These are phyloP conservation scores for Jasminum sambac DNA, from an alignment of 257 asterid species.

Conservation along the genomic window DNA sequence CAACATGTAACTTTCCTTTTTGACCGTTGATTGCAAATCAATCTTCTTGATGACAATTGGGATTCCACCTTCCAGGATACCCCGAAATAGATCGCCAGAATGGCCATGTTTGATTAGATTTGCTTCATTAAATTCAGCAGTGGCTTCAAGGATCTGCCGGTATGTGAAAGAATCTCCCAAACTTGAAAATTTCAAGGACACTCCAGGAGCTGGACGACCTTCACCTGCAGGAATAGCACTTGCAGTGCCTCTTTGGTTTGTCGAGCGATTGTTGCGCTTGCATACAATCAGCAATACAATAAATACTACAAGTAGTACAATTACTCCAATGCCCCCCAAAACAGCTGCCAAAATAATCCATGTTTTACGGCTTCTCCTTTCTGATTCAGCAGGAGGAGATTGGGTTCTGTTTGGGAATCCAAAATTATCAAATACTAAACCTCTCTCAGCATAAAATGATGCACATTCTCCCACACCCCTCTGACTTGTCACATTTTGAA, in stretches of 20 bases:
- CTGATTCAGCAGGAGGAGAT: conserved; percentile 47
- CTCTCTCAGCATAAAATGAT: conserved; percentile 66
- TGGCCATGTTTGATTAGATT: conserved; percentile 53
- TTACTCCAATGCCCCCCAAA: conserved; percentile 63
- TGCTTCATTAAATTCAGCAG: conserved; percentile 38
- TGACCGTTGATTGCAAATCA: conserved; percentile 37
- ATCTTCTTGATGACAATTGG: conserved; percentile 51
- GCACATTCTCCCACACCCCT: conserved; percentile 60
- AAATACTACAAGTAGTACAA: conserved; percentile 40
- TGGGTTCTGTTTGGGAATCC: conserved; percentile 53
- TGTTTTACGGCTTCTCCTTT: conserved; percentile 39
- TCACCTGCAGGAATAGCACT: conserved; percentile 67
- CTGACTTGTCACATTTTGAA: conserved; percentile 54
- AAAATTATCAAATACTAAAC: conserved; percentile 74
- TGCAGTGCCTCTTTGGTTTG: conserved; percentile 56
- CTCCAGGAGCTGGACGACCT: conserved; percentile 48
- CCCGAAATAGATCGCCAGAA: conserved; percentile 53
- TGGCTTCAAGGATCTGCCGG: conserved; percentile 50
- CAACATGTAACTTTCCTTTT: conserved; percentile 37
- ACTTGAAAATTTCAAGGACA: conserved; percentile 52
- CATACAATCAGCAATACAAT: conserved; percentile 44
- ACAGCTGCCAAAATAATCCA: conserved; percentile 69
- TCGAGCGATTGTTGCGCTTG: conserved; percentile 51
- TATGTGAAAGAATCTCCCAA: conserved; percentile 63
- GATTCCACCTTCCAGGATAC: conserved; percentile 41